Conservation (phyloP, 1,284 basidiomycete species). For the Apiotrichum porosum region DNA sequence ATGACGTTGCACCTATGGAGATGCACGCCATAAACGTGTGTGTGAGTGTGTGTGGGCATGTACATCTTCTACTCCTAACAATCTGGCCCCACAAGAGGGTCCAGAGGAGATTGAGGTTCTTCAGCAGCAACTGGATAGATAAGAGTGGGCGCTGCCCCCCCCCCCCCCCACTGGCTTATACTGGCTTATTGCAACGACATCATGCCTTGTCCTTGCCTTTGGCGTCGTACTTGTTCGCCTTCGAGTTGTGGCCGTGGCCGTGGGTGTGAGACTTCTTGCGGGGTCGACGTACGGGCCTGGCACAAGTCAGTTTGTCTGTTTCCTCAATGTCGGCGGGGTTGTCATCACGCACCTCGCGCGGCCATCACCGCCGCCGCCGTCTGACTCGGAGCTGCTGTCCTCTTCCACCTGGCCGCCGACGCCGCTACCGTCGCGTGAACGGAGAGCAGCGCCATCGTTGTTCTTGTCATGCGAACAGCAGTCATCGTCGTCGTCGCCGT, state of each 20-base stretch:
- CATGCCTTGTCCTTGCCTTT: constrained; percentile 3
- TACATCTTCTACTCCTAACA: too few species aligned
- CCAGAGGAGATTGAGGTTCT: too few species aligned
- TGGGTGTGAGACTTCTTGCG: constrained; percentile 7
- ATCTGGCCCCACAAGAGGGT: too few species aligned
- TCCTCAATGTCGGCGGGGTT: too few species aligned
- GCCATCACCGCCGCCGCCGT: constrained; percentile 16
- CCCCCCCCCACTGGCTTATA: too few species aligned
- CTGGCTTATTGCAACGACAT: too few species aligned
- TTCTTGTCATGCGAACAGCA: background rate
- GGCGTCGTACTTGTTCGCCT: constrained; percentile 21
- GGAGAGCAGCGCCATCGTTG: background rate
- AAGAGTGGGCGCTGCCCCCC: too few species aligned
- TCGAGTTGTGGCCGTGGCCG: constrained; percentile 1
- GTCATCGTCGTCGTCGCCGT: constrained; percentile 19
- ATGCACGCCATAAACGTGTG: too few species aligned
- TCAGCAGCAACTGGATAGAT: too few species aligned
- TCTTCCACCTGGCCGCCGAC: constrained; percentile 8
- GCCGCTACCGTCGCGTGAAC: background rate
- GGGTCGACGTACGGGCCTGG: constrained; percentile 8
- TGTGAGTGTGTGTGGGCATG: too few species aligned
- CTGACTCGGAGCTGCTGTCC: constrained; percentile 13
- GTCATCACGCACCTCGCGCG: constrained; percentile 12
- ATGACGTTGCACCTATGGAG: too few species aligned
- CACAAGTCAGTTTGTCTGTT: background rate